Evolutionary conservation across 371 early-diverging fungal genomes (phyloP).

Genomic region (Mortierella sp.): DNA sequence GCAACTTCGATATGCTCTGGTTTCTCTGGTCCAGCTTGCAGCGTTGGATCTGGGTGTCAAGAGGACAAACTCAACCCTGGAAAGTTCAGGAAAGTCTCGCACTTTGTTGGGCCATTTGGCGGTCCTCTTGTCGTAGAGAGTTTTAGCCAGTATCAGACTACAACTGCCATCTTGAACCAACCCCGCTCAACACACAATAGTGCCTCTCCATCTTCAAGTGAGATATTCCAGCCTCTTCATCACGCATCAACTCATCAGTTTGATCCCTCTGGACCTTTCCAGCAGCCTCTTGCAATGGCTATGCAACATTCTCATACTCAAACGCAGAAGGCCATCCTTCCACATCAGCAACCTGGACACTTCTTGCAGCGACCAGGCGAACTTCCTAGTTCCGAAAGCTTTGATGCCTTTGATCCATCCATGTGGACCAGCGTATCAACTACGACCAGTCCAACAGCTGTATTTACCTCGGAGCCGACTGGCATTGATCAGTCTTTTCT

Average conservation of each 20-base stretch:
- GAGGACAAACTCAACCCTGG: conserved; percentile 5
- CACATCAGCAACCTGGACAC: conserved; percentile 4
- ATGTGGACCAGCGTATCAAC: conserved; percentile 5
- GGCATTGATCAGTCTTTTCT: not conserved
- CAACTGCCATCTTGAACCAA: conserved; percentile 18
- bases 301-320: conserved; percentile 6
- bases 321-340: conserved; percentile 5
- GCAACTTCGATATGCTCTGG: too few species aligned
- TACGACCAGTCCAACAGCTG: conserved; percentile 6
- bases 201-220: not conserved
- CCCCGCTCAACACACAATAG: conserved; percentile 10
- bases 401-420: conserved; percentile 9
- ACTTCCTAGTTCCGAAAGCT: not conserved
- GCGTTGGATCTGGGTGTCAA: not conserved
- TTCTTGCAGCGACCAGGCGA: conserved; percentile 3
- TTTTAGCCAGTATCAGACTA: conserved; percentile 19
- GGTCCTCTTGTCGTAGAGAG: conserved; percentile 21
- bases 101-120: conserved; percentile 23
- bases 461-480: not conserved
- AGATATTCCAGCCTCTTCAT: conserved; percentile 9
- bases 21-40: not conserved
- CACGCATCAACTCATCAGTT: too few species aligned
- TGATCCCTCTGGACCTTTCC: too few species aligned
- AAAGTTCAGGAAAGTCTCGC: conserved; percentile 23
- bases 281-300: too few species aligned